Evolutionary conservation across 2,329 filamentous ascomycete genomes (phyloP).

Genomic region (Pseudogymnoascus verrucosus): DNA sequence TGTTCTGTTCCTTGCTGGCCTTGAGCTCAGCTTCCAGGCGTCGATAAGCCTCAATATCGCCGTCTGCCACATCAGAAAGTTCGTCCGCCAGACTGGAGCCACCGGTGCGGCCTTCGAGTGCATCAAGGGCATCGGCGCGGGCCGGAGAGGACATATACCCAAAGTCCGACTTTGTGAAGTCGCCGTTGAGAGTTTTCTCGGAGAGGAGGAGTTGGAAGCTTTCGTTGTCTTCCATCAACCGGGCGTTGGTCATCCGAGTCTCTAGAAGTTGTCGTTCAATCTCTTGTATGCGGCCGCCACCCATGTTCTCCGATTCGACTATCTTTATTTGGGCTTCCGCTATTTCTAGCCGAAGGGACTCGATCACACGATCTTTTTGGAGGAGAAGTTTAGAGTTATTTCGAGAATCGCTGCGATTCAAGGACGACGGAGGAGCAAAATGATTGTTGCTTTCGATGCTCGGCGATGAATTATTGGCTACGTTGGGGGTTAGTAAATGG

Average conservation of each 20-base stretch:
- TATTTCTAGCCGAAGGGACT: conserved; percentile 81
- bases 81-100: conserved; percentile 75
- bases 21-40: conserved; percentile 73
- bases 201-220: conserved; percentile 92
- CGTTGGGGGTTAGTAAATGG: conserved; percentile 14
- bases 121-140: conserved; percentile 57
- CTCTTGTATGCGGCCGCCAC: conserved; percentile 77
- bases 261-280: conserved; percentile 88
- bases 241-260: conserved; percentile 88
- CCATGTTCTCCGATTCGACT: conserved; percentile 87
- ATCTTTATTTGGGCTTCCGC: conserved; percentile 94
- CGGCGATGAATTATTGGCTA: conserved; percentile 49
- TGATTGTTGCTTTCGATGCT: conserved; percentile 60
- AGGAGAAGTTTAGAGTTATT: conserved; percentile 84
- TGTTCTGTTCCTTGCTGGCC: conserved; percentile 84
- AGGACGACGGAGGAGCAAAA: conserved; percentile 77
- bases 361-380: conserved; percentile 95
- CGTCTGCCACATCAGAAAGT: conserved; percentile 62
- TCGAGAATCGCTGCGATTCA: conserved; percentile 80
- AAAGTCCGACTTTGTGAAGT: conserved; percentile 78
- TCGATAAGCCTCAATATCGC: conserved; percentile 53
- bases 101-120: conserved; percentile 47
- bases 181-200: conserved; percentile 91
- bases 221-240: conserved; percentile 97
- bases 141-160: conserved; percentile 54